A percentile compares a stretch with the other conserved stretches of the same genome.
Conservation (phyloP, 2,329 filamentous ascomycete species). For the Venturia carpophila region DNA sequence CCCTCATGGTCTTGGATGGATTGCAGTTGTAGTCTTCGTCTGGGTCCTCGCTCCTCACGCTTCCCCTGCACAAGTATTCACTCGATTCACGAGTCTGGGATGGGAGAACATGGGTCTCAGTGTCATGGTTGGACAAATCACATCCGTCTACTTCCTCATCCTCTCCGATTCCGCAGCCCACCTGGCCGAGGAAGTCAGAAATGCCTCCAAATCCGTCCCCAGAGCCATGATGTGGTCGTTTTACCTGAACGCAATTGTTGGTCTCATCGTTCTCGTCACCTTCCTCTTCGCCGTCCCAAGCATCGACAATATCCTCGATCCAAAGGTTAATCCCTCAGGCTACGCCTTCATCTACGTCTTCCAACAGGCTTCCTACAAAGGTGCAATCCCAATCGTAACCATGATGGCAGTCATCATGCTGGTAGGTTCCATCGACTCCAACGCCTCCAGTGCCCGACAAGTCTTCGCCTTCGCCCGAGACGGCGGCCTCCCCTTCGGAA, state of each 20-base stretch:
- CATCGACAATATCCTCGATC: background rate
- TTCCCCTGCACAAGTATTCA: constrained; percentile 29
- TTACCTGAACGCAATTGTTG: background rate
- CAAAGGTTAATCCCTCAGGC: constrained; percentile 24
- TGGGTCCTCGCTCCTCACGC: constrained; percentile 25
- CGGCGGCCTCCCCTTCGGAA: constrained; percentile 25
- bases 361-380: constrained; percentile 24
- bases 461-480: constrained; percentile 27
- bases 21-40: constrained; percentile 24
- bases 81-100: constrained; percentile 31
- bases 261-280: background rate
- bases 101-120: constrained; percentile 30
- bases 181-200: constrained; percentile 38
- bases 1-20: constrained; percentile 32
- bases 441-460: constrained; percentile 24
- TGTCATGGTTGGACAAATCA: constrained; percentile 29
- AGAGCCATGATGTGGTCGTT: constrained; percentile 33
- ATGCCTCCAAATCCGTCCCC: constrained; percentile 35
- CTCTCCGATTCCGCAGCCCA: constrained; percentile 35
- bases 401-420: constrained; percentile 24
- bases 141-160: constrained; percentile 25
- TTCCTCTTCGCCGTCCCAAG: background rate
- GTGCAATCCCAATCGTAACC: constrained; percentile 24
- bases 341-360: constrained; percentile 34
- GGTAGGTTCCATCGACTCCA: constrained; percentile 25